Base-by-base conservation (phyloP, 768 basidiomycete genomes). In the Harrya chromipes region DNA sequence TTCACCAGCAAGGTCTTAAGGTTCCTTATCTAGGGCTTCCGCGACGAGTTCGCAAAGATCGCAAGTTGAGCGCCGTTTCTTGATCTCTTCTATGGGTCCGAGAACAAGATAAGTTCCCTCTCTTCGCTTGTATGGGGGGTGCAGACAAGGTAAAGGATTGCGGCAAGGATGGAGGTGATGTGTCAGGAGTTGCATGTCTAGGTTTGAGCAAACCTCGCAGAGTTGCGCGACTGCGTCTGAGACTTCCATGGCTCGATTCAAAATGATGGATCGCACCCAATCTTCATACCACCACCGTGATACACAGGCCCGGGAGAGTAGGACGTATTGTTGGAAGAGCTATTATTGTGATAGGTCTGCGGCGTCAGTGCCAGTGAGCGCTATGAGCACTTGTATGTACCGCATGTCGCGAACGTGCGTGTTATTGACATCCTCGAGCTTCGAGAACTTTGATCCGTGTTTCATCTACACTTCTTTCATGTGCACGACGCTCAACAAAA, bases 1-100 rank as follows among this genome's bases (percentile, higher is more conserved):
- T 37, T 34, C 14, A 8, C 57, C 57, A 23, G 19, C 2, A 20
- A 55, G 53, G 9, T 34, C 33, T 16, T 48, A 16, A 4, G 53
- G 49, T 23, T 59, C 57, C 4, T 51, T 23, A 16, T 55, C 47
- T 40, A 58, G 20, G 13, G 43, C 1, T 26, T 55, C 57, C 2
- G 57, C 38, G 23, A 59, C n/a, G 14, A 59, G 45, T 14, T 11
- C 35, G 43, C 57, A 58, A 35, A 59, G 16, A 11, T 47, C 52
- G 44, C 57, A 58, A 17, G 38, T 17, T 0, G 6, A 44, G 8
- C 57, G 48, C 23, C 58, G 49, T 9, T 20, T 1, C 34, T 50
- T 61, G 55, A 61, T 54, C 31, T 47, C 51, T 38, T 42, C 43
- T 20, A 57, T 7, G 11, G 49, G 49, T 21, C 59, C 59, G 10